Evolutionary conservation across 2,329 filamentous ascomycete genomes (phyloP).

Genomic region (Paraphaeosphaeria minitans): DNA sequence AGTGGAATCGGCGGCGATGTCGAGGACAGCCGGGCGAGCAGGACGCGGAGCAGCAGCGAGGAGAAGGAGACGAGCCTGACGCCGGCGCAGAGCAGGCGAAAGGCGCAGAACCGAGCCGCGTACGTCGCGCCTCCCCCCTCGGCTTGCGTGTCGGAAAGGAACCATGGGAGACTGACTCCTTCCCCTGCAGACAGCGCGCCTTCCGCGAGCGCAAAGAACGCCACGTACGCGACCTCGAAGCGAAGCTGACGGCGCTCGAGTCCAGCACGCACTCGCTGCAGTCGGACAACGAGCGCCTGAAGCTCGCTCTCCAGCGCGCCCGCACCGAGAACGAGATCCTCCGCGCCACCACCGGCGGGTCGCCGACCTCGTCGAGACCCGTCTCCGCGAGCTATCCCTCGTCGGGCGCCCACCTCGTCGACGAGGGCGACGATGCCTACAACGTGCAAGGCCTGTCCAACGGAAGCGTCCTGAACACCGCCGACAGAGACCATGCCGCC

Average conservation of each 20-base stretch:
- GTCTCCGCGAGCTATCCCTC: conserved; percentile 46
- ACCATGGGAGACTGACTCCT: conserved; percentile 11
- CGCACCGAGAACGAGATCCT: conserved; percentile 93
- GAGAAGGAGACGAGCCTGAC: conserved; percentile 53
- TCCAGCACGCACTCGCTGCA: conserved; percentile 72
- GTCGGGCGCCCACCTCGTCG: conserved; percentile 41
- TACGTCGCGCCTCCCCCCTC: conserved; percentile 51
- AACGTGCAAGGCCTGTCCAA: conserved; percentile 36
- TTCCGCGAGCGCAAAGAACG: conserved; percentile 96
- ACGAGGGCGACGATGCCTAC: conserved; percentile 32
- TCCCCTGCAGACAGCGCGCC: conserved; percentile 78
- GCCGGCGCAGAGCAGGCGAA: conserved; percentile 61
- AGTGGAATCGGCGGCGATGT: conserved; percentile 50
- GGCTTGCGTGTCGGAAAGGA: not conserved
- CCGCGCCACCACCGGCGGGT: conserved; percentile 70
- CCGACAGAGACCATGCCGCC: conserved; percentile 33
- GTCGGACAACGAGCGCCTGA: conserved; percentile 85
- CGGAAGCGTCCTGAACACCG: conserved; percentile 38
- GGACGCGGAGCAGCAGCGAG: conserved; percentile 52
- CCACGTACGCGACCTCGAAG: conserved; percentile 90
- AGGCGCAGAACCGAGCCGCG: conserved; percentile 76
- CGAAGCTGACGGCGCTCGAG: conserved; percentile 79
- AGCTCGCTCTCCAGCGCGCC: conserved; percentile 80
- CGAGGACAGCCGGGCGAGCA: conserved; percentile 39
- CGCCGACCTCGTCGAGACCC: conserved; percentile 50